A percentile compares a stretch with the other conserved stretches of the same genome.
Evolutionary conservation across 148 eudicot genomes (phyloP).

Genomic region (Rhododendron molle): DNA sequence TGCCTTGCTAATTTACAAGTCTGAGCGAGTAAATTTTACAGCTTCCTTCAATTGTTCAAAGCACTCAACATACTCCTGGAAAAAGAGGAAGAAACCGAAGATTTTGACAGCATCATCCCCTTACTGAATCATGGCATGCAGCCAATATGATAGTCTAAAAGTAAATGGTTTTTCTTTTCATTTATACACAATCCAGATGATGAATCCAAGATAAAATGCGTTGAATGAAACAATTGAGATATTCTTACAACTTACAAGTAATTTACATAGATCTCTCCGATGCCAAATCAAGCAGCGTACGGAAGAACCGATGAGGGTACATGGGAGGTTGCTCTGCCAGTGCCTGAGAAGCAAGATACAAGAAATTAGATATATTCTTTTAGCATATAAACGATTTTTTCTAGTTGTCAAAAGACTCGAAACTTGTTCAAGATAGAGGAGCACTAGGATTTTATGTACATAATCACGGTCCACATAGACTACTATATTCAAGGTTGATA

Average conservation of each 20-base stretch:
- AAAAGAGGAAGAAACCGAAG: not conserved
- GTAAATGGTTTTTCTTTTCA: not conserved
- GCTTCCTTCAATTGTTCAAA: not conserved
- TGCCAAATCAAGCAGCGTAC: slow-evolving; percentile 65
- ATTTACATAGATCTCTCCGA: slow-evolving; percentile 28
- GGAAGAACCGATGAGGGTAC: slow-evolving; percentile 78
- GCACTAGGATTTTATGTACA: not conserved
- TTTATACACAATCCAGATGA: slow-evolving; percentile 1
- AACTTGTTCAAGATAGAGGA: not conserved
- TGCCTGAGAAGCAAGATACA: slow-evolving; percentile 39
- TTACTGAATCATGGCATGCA: not conserved
- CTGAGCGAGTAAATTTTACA: not conserved
- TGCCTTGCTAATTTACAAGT: not conserved
- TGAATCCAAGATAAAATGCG: not conserved
- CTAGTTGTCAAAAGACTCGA: not conserved
- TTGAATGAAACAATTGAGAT: not conserved
- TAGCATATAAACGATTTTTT: not conserved
- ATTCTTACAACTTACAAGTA: not conserved
- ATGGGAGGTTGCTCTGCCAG: slow-evolving; percentile 85
- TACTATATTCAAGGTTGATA: not conserved
- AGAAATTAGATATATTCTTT: not conserved
- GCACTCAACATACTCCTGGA: not conserved
- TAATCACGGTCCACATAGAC: not conserved
- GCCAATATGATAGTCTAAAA: not conserved
- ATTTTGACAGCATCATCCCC: not conserved